Evolutionary conservation across 805 yeast species (phyloP), one percentile per base, ranked within the genome.

Genomic region (Wickerhamomyces canadensis): DNA sequence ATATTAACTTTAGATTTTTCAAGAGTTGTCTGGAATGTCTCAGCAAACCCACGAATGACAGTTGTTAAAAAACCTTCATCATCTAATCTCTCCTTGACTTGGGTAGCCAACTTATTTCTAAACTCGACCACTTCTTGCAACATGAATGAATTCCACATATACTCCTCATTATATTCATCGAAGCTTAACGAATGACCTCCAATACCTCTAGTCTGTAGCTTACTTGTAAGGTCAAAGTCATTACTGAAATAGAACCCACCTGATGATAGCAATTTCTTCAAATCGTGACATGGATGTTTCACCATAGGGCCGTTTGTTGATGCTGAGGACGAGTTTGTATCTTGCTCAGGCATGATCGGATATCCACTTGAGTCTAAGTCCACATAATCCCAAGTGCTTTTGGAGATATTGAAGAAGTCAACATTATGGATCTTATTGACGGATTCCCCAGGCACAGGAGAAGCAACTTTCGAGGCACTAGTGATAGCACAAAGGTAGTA

Each of bases 121-220:
- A 83, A 89, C 32, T 75, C 71, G 44, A 86, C 67, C 35, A 91
- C 72, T 44, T 87, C 95, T 37, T 79, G 73, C 80, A 89, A 81
- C 80, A 93, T 76, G 57, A 84, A 91, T 7, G 84, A 74, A 58
- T 93, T 93, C 98, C 99, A 93, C 98, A 93, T 91, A 56, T 84
- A 93, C 48, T 88, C 89, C 34, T 77, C 78, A 55, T 83, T 91
- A 48, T 76, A 81, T 32, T 84, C 68, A 48, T 76, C 81, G 41
- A 64, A 61, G 34, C 77, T 68, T 33, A 74, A 51, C 0, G 76
- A 64, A 40, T 64, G 62, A 2, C 60, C 54, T 29, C 62, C 58
- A 9, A 79, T 62, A 3, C 91, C 94, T 54, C 95, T 66, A 33
- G 76, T 68, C 60, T 91, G 98, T 44, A 93, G 64, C 6, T 81